These are phyloP conservation scores for Trebouxia sp. DNA, from an alignment of 139 green algal genomes.

Conservation along the genomic window DNA sequence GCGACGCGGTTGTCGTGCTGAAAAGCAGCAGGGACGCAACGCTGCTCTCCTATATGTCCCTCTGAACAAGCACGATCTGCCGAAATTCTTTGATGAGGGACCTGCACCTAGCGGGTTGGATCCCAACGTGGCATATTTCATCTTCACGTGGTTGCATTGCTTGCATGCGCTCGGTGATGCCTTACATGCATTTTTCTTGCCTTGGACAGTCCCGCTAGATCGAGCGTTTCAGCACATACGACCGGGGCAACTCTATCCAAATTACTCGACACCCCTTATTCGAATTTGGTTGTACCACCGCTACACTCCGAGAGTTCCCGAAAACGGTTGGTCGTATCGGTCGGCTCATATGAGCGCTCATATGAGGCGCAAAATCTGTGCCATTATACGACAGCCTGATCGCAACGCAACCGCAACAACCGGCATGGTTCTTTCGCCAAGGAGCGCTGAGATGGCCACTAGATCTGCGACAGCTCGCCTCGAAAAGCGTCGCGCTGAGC, in stretches of 20 bases:
- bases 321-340: not conserved
- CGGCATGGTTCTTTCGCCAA: not conserved
- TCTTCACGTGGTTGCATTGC: too few relatives aligned
- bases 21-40: too few relatives aligned
- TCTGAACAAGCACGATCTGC: too few relatives aligned
- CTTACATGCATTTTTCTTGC: too few relatives aligned
- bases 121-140: too few relatives aligned
- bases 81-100: too few relatives aligned
- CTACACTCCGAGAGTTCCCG: not conserved
- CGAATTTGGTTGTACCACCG: not conserved
- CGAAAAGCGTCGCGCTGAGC: conserved; percentile 1
- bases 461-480: conserved; percentile 16
- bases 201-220: too few relatives aligned
- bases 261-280: not conserved
- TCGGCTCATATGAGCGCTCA: too few relatives aligned
- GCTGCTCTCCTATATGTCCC: too few relatives aligned
- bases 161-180: too few relatives aligned
- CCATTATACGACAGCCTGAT: not conserved
- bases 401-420: not conserved
- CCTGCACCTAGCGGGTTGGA: too few relatives aligned
- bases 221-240: not conserved
- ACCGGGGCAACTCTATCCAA: not conserved
- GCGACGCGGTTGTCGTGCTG: too few relatives aligned
- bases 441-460: not conserved
- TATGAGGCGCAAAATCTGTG: not conserved